Evolutionary conservation across 1,139 yeast species (phyloP), one percentile per base, ranked within the genome.

Genomic region (Kodamaea arcana): DNA sequence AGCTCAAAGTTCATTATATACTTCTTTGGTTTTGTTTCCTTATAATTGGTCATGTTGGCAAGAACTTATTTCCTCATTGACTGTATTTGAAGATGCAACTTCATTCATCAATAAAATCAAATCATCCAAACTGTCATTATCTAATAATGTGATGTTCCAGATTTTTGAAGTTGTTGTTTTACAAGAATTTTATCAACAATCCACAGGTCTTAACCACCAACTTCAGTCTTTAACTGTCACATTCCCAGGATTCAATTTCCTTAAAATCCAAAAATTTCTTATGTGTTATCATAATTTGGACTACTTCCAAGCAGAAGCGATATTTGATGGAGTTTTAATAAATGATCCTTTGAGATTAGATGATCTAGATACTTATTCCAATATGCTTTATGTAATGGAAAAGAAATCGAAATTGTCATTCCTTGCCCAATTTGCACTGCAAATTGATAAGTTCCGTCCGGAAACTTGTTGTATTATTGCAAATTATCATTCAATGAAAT

Each of bases 401-500:
- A 85, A 87, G 54, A 75, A 80, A 42, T 72, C 94, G 1, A 88
- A 92, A 54, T 68, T 94, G 21, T 84, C 97, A 14, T 85, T 76
- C 48, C 60, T 94, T 34, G 97, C 97, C 1, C 97, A 88, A 50
- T 75, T 82, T 53, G 87, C 95, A 0, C 75, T 85, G 0, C 78
- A 78, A 36, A 78, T 90, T 16, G 97, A 94, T 59, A 82, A 80
- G 50, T 87, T 86, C 54, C 71, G 96, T 34, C 94, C 97, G 0
- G 98, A 94, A 56, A 86, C 97, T 1, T 90, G 97, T 56, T 88
- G 97, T 50, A 84, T 92, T 15, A 72, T 90, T 22, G 98, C 97
- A 6, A 92, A 94, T 55, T 92, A 87, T 59, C 92, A 90, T 57
- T 85, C 96, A 30, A 74, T 94, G 60, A 82, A 84, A 47, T 85